Evolutionary conservation across 176 grass and related monocot species (phyloP).

Genomic region (Oryza glumipatula): DNA sequence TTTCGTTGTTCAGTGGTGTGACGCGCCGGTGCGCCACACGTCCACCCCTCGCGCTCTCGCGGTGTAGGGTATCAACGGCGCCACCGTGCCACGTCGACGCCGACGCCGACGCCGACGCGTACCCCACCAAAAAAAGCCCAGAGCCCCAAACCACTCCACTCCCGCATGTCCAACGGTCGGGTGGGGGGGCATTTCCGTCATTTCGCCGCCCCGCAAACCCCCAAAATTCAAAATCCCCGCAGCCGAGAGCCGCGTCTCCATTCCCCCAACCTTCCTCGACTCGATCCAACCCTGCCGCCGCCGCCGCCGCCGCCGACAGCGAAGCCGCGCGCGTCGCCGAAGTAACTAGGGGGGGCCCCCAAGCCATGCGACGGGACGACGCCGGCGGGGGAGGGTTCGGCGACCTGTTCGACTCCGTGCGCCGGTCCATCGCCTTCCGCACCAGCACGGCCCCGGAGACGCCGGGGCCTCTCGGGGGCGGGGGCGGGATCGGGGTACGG

Average conservation of each 20-base stretch:
- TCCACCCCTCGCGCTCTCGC: neutral
- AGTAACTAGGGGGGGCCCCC: neutral
- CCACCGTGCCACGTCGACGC: neutral
- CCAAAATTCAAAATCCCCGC: conserved; percentile 57
- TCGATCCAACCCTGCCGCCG: conserved; percentile 28
- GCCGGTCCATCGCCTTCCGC: conserved; percentile 75
- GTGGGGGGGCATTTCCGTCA: conserved; percentile 58
- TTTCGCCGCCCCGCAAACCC: neutral
- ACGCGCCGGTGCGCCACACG: neutral
- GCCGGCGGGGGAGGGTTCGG: conserved; percentile 51
- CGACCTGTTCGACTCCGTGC: conserved; percentile 90
- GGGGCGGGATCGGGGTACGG: conserved; percentile 53
- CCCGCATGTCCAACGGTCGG: conserved; percentile 60
- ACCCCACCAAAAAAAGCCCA: neutral
- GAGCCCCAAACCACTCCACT: conserved; percentile 36
- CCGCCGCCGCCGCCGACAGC: neutral
- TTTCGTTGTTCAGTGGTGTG: no score
- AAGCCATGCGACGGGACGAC: conserved; percentile 65
- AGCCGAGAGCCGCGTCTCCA: conserved; percentile 35
- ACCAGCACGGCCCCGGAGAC: conserved; percentile 40
- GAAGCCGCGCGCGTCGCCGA: neutral
- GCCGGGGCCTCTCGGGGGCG: conserved; percentile 32
- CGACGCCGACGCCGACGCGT: conserved; percentile 10
- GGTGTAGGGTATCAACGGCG: conserved; percentile 30
- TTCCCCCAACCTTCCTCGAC: conserved; percentile 41